A percentile compares a stretch with the other conserved stretches of the same genome.
These are phyloP conservation scores for Aurantiochytrium sp. DNA, from an alignment of 108 stramenopile species.

Conservation along the genomic window DNA sequence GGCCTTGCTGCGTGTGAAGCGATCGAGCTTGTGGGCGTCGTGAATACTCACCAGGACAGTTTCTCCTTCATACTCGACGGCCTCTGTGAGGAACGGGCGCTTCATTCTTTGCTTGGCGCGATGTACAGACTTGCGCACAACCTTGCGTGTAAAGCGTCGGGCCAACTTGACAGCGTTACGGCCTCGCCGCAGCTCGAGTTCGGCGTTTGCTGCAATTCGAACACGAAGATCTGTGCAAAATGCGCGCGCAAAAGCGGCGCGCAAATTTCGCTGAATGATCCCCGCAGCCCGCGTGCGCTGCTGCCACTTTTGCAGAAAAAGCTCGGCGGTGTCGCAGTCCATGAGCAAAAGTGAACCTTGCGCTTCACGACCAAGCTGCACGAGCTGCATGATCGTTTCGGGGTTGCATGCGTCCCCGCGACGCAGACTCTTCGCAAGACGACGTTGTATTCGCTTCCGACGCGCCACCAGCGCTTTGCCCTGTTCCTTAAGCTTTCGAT, in stretches of 20 bases:
- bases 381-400: background rate
- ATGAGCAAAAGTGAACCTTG: background rate
- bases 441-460: background rate
- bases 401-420: background rate
- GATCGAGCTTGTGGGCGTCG: background rate
- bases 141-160: background rate
- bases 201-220: background rate
- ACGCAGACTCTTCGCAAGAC: background rate
- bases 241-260: background rate
- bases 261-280: background rate
- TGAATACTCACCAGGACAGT: background rate
- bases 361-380: background rate
- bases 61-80: background rate
- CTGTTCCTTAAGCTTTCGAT: background rate
- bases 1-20: background rate
- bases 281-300: background rate
- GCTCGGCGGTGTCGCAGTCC: background rate
- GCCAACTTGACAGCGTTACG: background rate
- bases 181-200: background rate
- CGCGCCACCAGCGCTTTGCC: background rate
- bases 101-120: background rate
- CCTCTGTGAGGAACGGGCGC: background rate
- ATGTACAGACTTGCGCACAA: background rate
- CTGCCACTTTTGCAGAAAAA: background rate
- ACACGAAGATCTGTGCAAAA: background rate